phyloP scores from a whole-genome alignment of 257 asterid genomes.

The Nicotiana obtusifolia region DNA sequence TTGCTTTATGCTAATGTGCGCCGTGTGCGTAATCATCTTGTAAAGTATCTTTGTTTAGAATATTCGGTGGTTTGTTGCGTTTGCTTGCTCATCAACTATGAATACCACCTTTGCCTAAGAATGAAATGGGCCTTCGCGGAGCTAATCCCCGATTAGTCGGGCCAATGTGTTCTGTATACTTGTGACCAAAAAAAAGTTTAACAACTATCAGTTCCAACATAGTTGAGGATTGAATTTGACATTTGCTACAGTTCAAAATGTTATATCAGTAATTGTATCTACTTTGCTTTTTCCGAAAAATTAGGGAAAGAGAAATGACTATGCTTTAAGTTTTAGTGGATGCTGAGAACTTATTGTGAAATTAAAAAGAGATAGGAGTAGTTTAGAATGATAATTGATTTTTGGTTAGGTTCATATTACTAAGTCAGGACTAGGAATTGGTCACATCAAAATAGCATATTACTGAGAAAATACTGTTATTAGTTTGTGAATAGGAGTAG shows the following conservation, averaged over 20 bases:
- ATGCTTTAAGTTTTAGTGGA: not conserved
- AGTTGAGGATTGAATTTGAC: not conserved
- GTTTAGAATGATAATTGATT: not conserved
- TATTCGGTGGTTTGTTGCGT: not conserved
- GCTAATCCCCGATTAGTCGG: too few species aligned
- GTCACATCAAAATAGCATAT: not conserved
- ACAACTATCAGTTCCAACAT: not conserved
- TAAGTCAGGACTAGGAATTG: not conserved
- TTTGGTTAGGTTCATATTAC: not conserved
- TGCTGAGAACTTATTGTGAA: not conserved
- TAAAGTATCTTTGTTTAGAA: not conserved
- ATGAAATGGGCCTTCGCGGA: too few species aligned
- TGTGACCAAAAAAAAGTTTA: too few species aligned
- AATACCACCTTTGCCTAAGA: too few species aligned
- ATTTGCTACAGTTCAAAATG: not conserved
- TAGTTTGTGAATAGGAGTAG: not conserved
- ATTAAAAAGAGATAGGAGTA: not conserved
- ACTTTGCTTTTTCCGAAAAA: not conserved
- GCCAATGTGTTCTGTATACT: too few species aligned
- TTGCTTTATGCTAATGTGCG: constrained; percentile 7
- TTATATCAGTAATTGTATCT: not conserved
- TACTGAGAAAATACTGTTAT: not conserved
- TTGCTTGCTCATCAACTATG: not conserved
- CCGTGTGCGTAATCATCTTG: not conserved
- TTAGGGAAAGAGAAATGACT: not conserved